Evolutionary conservation across 2,329 filamentous ascomycete species (phyloP).

Genomic region (Fusarium xyrophilum): DNA sequence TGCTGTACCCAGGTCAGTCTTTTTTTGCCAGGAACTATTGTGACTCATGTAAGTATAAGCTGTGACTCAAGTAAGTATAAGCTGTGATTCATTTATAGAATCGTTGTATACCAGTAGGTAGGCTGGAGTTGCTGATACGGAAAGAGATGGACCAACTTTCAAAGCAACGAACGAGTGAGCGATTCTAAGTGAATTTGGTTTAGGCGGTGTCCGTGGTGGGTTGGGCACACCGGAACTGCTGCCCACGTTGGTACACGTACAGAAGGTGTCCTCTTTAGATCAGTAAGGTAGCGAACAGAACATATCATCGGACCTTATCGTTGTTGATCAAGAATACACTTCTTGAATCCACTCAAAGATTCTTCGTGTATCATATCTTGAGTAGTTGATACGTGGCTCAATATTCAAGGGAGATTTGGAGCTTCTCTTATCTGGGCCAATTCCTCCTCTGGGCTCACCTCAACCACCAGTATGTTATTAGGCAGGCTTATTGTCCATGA

Average conservation of each 20-base stretch:
- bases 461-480: not conserved
- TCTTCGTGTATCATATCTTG: not conserved
- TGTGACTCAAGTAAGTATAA: not conserved
- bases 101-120: not conserved
- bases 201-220: conserved; percentile 25
- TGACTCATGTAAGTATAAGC: not conserved
- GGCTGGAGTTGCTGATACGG: not conserved
- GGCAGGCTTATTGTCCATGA: not conserved
- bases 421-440: not conserved
- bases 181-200: not conserved
- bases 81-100: not conserved
- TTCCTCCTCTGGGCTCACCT: not conserved
- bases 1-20: not conserved
- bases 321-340: not conserved
- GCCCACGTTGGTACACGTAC: not conserved
- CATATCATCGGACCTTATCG: not conserved
- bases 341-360: no score
- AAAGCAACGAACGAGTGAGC: not conserved
- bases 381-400: not conserved
- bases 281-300: not conserved
- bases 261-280: not conserved
- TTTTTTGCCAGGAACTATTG: not conserved
- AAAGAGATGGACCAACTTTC: not conserved
- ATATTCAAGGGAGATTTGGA: not conserved
- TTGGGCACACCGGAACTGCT: not conserved